Conservation (phyloP, 2,329 filamentous ascomycete genomes). For the Fusarium temperatum region DNA sequence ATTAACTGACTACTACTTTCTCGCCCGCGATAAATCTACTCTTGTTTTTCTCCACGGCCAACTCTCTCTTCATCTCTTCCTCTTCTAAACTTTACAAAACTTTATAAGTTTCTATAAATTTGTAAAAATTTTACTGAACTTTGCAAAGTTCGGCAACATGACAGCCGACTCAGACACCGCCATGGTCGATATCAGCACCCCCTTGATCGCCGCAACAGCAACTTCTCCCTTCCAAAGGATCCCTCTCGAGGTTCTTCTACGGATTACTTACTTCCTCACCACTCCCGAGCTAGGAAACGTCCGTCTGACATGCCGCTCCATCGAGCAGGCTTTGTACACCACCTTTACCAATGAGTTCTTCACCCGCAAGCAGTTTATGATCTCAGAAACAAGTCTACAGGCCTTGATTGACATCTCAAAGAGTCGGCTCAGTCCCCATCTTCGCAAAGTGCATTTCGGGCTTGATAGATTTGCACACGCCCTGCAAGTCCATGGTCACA, state of each 20-base stretch:
- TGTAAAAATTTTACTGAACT: not conserved
- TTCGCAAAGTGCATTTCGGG: slow-evolving; percentile 50
- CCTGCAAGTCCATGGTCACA: not conserved
- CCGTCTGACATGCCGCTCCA: slow-evolving; percentile 62
- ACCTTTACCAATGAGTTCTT: slow-evolving; percentile 72
- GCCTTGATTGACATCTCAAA: slow-evolving; percentile 63
- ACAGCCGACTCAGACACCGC: slow-evolving; percentile 17
- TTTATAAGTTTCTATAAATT: not conserved
- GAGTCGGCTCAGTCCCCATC: slow-evolving; percentile 50
- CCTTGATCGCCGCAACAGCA: not conserved
- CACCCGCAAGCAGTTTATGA: slow-evolving; percentile 71
- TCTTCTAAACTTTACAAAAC: not conserved
- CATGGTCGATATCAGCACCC: slow-evolving; percentile 14
- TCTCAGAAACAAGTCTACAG: slow-evolving; percentile 65
- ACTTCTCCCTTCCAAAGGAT: slow-evolving; percentile 48
- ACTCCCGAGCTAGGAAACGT: slow-evolving; percentile 65
- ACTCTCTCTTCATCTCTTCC: not conserved
- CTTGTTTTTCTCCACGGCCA: not conserved
- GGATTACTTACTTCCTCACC: slow-evolving; percentile 61
- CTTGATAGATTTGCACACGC: slow-evolving; percentile 39
- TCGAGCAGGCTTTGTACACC: slow-evolving; percentile 64
- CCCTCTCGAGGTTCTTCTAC: slow-evolving; percentile 67
- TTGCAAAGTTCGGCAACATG: slow-evolving; percentile 3
- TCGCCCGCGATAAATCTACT: not conserved
- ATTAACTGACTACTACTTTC: not conserved